phyloP scores from a whole-genome alignment of 176 grass and related monocot genomes.

The Rhynchospora pubera region DNA sequence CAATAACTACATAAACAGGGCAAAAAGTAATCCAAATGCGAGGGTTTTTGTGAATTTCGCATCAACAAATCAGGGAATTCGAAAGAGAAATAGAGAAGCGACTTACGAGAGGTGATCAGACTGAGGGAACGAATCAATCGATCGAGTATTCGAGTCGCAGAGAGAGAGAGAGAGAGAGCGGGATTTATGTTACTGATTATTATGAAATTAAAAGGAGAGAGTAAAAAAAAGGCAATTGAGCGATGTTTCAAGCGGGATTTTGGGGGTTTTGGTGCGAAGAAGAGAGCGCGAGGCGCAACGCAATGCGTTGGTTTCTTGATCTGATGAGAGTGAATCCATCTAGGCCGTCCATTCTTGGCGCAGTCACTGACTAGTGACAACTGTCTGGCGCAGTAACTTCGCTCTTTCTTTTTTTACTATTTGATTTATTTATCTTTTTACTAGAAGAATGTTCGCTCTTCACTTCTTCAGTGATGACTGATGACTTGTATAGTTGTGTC shows the following conservation, averaged over 20 bases:
- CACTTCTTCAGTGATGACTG: too few species aligned
- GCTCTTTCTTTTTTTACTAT: too few species aligned
- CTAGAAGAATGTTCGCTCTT: too few species aligned
- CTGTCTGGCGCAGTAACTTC: too few species aligned
- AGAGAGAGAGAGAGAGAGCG: background rate
- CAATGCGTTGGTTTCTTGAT: background rate
- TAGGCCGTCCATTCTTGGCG: background rate
- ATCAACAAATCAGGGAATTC: background rate
- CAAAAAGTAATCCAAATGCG: background rate
- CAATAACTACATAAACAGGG: background rate
- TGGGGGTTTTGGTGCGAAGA: background rate
- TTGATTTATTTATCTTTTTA: too few species aligned
- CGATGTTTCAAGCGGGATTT: conserved; percentile 6
- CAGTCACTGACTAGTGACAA: too few species aligned
- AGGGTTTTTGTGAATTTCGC: background rate
- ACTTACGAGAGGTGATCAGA: background rate
- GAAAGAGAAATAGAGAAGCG: background rate
- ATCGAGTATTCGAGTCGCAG: background rate
- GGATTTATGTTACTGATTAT: conserved; percentile 14
- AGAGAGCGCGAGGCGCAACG: background rate
- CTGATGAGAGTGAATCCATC: background rate
- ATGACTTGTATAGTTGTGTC: too few species aligned
- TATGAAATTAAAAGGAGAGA: background rate
- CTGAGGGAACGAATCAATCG: background rate
- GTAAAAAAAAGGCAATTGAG: background rate